Evolutionary conservation across 768 basidiomycete species (phyloP), one percentile per base, ranked within the genome.

Genomic region (Lentinus tigrinus): DNA sequence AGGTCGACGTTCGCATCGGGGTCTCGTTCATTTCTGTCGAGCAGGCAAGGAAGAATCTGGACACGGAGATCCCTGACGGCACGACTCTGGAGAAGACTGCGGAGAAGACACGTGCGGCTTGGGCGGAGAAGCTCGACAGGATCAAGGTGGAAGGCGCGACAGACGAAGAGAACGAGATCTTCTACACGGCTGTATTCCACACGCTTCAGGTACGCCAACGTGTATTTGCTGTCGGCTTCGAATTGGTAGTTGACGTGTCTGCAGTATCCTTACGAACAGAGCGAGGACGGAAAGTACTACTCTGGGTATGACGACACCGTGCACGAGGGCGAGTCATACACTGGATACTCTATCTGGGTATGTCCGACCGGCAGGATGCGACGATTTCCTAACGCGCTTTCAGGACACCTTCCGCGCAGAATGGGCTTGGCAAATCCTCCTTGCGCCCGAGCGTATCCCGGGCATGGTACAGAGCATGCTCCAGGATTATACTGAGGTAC

Each of bases 271-370:
- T 88, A 86, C 63, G 89, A 92, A 66, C 82, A 88, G 58, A 75
- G 79, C 60, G 91, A 93, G 68, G 74, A 79, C 38, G 81, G 81
- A 3, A 68, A 65, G 7, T 92, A 93, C 69, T 93, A 88, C 69
- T 92, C 90, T 6, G 91, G 83, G 0, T 92, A 93, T 57, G 85
- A 89, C 54, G 82, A 88, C 51, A 58, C 71, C 6, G 71, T 92
- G 0, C 87, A 90, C 48, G 67, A 79, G 27, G 84, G 87, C 17
- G 73, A 75, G n/a, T 90, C 88, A 0, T 92, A 92, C 63, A 89
- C 85, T 0, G 90, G 89, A 0, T 92, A 92, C 67, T 90, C 89
- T 0, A 89, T 85, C 59, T 90, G 89, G 89, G 87, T 88, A 56
- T 7, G 78, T 62, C 42, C 47, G 27, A n/a, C 54, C 9, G 13